Conservation (phyloP, 179 eudicot genomes). For the Vitellaria paradoxa region DNA sequence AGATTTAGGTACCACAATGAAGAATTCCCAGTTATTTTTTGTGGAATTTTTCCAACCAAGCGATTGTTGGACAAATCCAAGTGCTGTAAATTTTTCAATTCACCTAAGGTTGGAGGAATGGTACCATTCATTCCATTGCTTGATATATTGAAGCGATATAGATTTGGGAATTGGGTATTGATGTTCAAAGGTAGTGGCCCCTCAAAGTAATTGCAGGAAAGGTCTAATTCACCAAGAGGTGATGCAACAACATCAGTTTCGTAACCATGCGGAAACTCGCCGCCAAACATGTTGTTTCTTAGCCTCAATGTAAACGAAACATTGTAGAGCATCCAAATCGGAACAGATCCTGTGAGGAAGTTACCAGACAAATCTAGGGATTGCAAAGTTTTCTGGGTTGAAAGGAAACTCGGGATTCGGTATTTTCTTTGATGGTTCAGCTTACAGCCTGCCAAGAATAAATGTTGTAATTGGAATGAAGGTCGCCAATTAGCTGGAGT, state of each 20-base stretch:
- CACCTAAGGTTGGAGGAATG: neutral
- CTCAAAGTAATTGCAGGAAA: too few relatives aligned
- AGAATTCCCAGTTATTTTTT: neutral
- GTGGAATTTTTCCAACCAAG: neutral
- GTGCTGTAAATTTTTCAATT: neutral
- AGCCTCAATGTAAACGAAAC: neutral
- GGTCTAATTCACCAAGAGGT: too few relatives aligned
- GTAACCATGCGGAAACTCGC: too few relatives aligned
- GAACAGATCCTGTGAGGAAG: neutral
- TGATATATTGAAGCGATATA: neutral
- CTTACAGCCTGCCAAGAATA: neutral
- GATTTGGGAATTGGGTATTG: neutral
- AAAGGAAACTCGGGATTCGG: neutral
- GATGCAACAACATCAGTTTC: too few relatives aligned
- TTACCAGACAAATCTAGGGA: neutral
- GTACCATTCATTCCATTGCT: neutral
- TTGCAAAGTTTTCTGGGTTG: neutral
- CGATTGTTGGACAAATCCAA: neutral
- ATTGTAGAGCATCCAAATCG: neutral
- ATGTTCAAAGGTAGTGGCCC: too few relatives aligned
- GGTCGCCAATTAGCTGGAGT: neutral
- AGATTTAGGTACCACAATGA: neutral
- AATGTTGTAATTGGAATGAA: neutral
- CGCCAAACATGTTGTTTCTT: too few relatives aligned
- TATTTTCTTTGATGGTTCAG: neutral